A percentile compares a stretch with the other conserved stretches of the same genome.
Conservation (phyloP, 352 stramenopile species). For the Globisporangium spinosum region DNA sequence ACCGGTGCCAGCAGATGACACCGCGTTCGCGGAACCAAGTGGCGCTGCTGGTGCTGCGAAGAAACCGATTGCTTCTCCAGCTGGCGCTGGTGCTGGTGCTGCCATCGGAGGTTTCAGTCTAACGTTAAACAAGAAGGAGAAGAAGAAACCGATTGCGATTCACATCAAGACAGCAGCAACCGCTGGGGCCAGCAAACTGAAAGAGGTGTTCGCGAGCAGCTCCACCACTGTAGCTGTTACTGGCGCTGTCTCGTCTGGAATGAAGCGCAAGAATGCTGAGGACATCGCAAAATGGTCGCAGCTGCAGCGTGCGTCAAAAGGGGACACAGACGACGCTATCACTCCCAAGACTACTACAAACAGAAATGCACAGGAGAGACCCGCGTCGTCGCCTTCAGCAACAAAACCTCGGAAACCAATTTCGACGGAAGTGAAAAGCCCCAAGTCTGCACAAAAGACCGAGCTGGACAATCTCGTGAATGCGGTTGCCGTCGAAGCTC, state of each 20-base stretch:
- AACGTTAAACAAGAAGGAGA: conserved; percentile 50
- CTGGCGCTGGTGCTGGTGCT: conserved; percentile 1
- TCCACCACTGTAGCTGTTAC: conserved; percentile 12
- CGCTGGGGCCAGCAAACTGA: conserved; percentile 9
- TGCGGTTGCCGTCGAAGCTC: conserved; percentile 43
- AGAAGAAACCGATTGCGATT: conserved; percentile 73
- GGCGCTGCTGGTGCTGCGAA: background rate
- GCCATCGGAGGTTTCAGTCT: conserved; percentile 22
- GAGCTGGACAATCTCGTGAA: conserved; percentile 40
- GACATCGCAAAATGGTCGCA: conserved; percentile 87
- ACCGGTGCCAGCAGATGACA: conserved; percentile 46
- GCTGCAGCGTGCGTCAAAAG: conserved; percentile 33
- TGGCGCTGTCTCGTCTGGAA: conserved; percentile 7
- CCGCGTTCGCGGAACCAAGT: conserved; percentile 21
- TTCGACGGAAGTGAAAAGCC: background rate
- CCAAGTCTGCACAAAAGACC: conserved; percentile 9
- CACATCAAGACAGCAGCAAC: conserved; percentile 35
- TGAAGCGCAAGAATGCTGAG: conserved; percentile 71
- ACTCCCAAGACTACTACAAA: background rate
- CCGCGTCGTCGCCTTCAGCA: background rate
- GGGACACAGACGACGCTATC: conserved; percentile 14
- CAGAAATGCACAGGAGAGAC: background rate
- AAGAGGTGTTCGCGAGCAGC: background rate
- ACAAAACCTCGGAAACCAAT: conserved; percentile 13
- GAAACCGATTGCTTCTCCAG: background rate